Percentiles rank a stretch among this genome's conserved stretches.
phyloP scores from a whole-genome alignment of 2,329 filamentous ascomycete species.

The Pseudocercospora musae region DNA sequence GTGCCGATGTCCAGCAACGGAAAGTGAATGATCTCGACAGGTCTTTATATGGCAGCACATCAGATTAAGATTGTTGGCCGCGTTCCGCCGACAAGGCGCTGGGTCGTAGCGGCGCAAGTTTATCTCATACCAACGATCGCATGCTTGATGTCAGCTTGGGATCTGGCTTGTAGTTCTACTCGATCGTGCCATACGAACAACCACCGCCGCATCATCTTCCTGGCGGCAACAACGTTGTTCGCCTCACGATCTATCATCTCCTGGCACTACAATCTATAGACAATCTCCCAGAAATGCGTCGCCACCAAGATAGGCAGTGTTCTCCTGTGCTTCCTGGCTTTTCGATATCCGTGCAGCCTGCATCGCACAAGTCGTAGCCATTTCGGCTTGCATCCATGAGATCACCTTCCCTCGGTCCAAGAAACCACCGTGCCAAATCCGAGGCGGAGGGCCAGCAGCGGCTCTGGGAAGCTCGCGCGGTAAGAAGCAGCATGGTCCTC shows the following conservation, averaged over 20 bases:
- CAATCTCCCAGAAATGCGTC: not conserved
- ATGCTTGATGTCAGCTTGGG: not conserved
- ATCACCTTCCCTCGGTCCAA: not conserved
- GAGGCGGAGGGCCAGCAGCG: not conserved
- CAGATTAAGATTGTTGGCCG: not conserved
- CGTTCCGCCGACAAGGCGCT: not conserved
- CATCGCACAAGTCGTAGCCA: not conserved
- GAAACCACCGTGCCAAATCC: not conserved
- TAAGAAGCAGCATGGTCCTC: not conserved
- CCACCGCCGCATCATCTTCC: not conserved
- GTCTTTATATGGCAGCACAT: not conserved
- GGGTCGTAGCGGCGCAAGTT: not conserved
- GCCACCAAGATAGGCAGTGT: not conserved
- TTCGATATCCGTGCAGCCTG: not conserved
- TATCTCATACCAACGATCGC: not conserved
- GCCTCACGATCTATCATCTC: not conserved
- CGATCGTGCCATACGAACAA: not conserved
- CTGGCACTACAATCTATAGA: not conserved
- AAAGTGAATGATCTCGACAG: not conserved
- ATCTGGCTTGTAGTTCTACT: not conserved
- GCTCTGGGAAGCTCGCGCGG: not conserved
- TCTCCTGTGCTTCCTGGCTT: not conserved
- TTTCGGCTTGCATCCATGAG: not conserved
- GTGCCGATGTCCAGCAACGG: not conserved
- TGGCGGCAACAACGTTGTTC: not conserved